Evolutionary conservation across 2,329 filamentous ascomycete species (phyloP).

Genomic region (Sarocladium kiliense): DNA sequence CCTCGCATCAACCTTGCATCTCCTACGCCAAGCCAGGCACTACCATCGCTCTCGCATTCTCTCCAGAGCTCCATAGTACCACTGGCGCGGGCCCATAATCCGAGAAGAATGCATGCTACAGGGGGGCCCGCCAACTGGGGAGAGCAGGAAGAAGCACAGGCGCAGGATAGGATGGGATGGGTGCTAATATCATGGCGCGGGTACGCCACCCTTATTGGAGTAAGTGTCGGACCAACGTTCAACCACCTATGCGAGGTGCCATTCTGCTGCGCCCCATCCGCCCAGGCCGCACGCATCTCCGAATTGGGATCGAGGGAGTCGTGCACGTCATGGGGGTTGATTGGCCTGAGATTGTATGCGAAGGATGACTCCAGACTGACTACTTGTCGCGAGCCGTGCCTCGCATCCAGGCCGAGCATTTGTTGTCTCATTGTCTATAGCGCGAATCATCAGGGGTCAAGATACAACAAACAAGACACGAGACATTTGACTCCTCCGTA

Average conservation of each 20-base stretch:
- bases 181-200: neutral
- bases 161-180: neutral
- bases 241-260: neutral
- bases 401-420: too few species aligned
- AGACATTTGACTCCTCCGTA: too few species aligned
- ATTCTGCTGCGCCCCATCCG: neutral
- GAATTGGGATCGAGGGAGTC: neutral
- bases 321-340: neutral
- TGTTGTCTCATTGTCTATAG: too few species aligned
- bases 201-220: neutral
- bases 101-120: too few species aligned
- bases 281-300: too few species aligned
- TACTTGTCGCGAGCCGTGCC: too few species aligned
- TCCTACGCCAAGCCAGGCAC: neutral
- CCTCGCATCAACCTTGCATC: neutral
- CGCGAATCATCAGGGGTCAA: too few species aligned
- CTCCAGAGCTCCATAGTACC: neutral
- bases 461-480: too few species aligned
- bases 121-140: too few species aligned
- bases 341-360: neutral
- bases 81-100: too few species aligned
- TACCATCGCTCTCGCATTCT: neutral
- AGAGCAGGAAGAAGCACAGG: too few species aligned
- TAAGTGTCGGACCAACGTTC: neutral
- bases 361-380: neutral